Evolutionary conservation across 306 rosid genomes (phyloP).

Genomic region (Trifolium subterraneum): DNA sequence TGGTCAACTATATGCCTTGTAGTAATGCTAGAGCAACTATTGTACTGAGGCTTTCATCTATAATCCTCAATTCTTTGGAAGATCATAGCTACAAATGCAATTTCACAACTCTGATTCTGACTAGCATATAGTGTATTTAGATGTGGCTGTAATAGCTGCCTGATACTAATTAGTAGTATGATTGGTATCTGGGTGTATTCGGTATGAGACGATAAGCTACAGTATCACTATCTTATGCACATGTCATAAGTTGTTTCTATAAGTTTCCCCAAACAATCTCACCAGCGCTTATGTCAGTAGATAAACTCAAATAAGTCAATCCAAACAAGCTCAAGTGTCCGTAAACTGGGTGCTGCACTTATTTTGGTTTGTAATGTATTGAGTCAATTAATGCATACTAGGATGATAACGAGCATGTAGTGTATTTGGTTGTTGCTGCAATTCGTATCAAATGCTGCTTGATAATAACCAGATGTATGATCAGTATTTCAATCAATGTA

Average conservation of each 20-base stretch:
- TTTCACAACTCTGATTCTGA: constrained; percentile 11
- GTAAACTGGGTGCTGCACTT: neutral
- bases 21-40: neutral
- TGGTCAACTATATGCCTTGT: neutral
- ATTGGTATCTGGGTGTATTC: neutral
- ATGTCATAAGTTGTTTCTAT: too few species aligned
- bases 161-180: constrained; percentile 13
- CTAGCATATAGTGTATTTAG: neutral
- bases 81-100: constrained; percentile 21
- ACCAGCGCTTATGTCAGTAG: too few species aligned
- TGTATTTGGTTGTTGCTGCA: constrained; percentile 9
- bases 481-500: neutral
- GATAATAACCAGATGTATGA: constrained; percentile 5
- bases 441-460: neutral
- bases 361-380: neutral
- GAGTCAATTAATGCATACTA: neutral
- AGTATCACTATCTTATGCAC: neutral
- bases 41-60: constrained; percentile 15
- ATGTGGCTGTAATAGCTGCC: neutral
- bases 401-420: neutral
- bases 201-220: constrained; percentile 10
- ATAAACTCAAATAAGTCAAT: too few species aligned
- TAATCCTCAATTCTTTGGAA: constrained; percentile 2
- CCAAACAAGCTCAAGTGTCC: neutral
- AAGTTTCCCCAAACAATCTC: too few species aligned